Percentiles rank a stretch among this genome's conserved stretches.
Conservation (phyloP, 768 basidiomycete species). For the Tricholoma saponaceum region DNA sequence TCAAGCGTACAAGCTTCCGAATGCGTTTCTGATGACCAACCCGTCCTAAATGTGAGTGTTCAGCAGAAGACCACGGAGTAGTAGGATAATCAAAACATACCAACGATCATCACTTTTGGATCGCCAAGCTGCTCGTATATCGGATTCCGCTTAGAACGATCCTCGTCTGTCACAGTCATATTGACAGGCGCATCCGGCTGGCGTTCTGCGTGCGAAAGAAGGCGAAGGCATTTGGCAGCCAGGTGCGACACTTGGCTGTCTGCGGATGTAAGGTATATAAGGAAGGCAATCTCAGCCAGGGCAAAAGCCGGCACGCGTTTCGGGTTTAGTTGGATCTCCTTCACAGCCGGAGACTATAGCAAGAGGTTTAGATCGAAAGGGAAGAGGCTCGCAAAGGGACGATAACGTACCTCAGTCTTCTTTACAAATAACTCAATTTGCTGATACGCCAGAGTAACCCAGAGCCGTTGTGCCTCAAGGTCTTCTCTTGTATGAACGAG, state of each 20-base stretch:
- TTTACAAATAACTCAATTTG: conserved; percentile 52
- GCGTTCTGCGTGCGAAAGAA: conserved; percentile 64
- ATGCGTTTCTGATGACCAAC: conserved; percentile 78
- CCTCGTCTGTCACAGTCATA: conserved; percentile 50
- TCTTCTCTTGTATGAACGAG: conserved; percentile 59
- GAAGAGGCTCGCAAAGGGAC: not conserved
- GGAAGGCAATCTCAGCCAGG: conserved; percentile 67
- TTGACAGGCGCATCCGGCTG: conserved; percentile 54
- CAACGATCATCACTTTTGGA: conserved; percentile 63
- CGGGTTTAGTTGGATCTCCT: conserved; percentile 45
- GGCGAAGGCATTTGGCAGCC: conserved; percentile 65
- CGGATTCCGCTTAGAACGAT: conserved; percentile 62
- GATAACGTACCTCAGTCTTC: conserved; percentile 40
- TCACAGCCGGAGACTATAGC: conserved; percentile 29
- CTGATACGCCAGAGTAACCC: conserved; percentile 61
- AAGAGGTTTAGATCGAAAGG: not conserved
- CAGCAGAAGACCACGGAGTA: conserved; percentile 6
- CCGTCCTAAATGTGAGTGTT: conserved; percentile 46
- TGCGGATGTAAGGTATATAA: conserved; percentile 67
- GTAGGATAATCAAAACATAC: conserved; percentile 34
- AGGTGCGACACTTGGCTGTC: conserved; percentile 62
- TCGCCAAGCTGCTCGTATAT: conserved; percentile 81
- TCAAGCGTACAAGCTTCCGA: conserved; percentile 61
- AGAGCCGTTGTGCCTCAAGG: conserved; percentile 59
- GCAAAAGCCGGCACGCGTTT: conserved; percentile 60